Percentiles rank a stretch among this genome's conserved stretches.
phyloP scores from a whole-genome alignment of 2,329 filamentous ascomycete genomes.

The Cryphonectria carpinicola region DNA sequence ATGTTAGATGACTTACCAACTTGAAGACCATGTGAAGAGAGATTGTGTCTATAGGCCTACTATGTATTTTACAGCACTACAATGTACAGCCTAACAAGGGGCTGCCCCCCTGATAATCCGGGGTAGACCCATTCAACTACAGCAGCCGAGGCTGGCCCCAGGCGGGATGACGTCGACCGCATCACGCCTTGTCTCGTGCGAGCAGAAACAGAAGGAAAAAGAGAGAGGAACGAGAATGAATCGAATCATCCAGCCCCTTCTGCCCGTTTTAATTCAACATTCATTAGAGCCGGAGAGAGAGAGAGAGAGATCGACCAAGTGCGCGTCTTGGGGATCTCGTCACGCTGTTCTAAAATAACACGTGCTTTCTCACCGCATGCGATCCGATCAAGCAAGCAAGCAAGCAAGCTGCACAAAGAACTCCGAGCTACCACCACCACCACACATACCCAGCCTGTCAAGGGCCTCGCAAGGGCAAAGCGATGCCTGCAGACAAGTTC shows the following conservation, averaged over 20 bases:
- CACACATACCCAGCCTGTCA: neutral
- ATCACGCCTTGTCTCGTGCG: neutral
- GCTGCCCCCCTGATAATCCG: neutral
- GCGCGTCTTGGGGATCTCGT: neutral
- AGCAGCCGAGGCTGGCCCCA: neutral
- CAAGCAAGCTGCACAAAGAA: neutral
- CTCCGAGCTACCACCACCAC: too few relatives aligned
- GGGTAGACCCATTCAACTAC: constrained; percentile 3
- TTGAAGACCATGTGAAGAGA: neutral
- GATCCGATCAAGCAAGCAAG: neutral
- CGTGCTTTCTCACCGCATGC: neutral
- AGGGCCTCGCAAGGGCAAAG: neutral
- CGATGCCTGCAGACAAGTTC: constrained; percentile 37
- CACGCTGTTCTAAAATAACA: neutral
- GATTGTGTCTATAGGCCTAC: neutral
- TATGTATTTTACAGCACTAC: neutral
- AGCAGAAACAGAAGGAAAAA: neutral
- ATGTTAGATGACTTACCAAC: neutral
- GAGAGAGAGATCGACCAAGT: neutral
- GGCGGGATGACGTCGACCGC: constrained; percentile 6
- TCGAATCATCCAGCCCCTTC: neutral
- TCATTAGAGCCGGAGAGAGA: neutral
- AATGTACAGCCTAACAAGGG: neutral
- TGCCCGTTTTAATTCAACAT: neutral
- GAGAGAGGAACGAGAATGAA: neutral